Base-by-base conservation (phyloP, 345 rosid species). In the Moricandia arvensis region DNA sequence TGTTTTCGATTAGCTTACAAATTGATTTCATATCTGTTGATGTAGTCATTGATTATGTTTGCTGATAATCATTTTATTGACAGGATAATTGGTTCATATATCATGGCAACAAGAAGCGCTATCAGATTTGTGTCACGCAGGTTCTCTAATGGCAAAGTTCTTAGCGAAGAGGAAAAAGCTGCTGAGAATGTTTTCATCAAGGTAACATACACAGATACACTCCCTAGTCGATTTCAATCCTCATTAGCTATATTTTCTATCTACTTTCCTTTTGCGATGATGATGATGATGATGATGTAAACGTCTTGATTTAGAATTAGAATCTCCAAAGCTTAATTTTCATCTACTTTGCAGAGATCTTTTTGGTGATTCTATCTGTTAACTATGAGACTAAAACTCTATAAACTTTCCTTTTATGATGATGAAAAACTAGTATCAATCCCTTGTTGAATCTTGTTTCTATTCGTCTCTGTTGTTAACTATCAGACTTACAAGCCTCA, bases 111-210 rank as follows among this genome's bases (percentile, higher is more conserved):
- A 17, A 87, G 89, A 80, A 63, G 77, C 73, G 85, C 87, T 62
- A 68, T 78, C 18, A 82, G 93, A 35, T 51, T 73, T 62, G 81
- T 88, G 4, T 60, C 87, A 60, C 87, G 96, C 59, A 89, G 96
- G 87, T 84, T 93, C 71, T 93, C 96, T 0, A 68, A 88, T 15
- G 97, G 99, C 15, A 90, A 78, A 74, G 11, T 95, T 21, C 86
- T 95, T 47, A 66, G 87, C 55, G 97, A 95, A 87, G 99, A 95
- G 86, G 99, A 93, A 81, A 96, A 80, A 33, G 98, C 98, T 63
- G 98, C 98, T 1, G 98, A 96, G 80, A 96, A 86, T 77, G 75
- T 95, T 69, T 95, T 85, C 87, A 95, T 95, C 70, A 90, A 93
- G 92, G 98, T 89, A 78, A 30, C 41, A 43, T 43, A 61, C 62